Evolutionary conservation across 495 filamentous ascomycete genomes (phyloP).

Genomic region (Penicillium angulare): DNA sequence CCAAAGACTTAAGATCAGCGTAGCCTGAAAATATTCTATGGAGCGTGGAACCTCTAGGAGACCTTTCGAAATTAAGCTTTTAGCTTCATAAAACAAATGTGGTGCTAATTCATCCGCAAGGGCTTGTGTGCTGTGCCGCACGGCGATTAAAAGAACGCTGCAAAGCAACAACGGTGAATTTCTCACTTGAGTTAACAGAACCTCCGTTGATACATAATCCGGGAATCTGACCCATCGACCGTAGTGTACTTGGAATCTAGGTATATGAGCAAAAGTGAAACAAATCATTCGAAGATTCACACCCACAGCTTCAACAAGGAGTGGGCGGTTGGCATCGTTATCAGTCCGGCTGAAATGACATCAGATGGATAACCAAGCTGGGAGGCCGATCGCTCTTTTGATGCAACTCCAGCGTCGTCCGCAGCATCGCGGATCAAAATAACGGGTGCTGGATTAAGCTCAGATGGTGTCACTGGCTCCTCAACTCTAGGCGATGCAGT

Average conservation of each 20-base stretch:
- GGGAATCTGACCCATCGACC: slow-evolving; percentile 3
- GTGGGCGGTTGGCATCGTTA: neutral
- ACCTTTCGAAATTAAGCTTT: neutral
- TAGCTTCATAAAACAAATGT: neutral
- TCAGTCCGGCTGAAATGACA: slow-evolving; percentile 2
- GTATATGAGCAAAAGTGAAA: neutral
- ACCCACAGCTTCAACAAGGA: neutral
- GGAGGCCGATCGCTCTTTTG: neutral
- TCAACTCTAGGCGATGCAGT: neutral
- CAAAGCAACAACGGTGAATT: slow-evolving; percentile 1
- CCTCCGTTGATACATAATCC: neutral
- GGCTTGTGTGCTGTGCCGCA: slow-evolving; percentile 2
- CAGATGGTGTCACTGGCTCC: neutral
- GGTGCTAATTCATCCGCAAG: slow-evolving; percentile 1
- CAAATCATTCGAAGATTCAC: neutral
- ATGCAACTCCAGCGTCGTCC: slow-evolving; percentile 1
- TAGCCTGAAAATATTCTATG: slow-evolving; percentile 1
- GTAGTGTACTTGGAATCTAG: slow-evolving; percentile 1
- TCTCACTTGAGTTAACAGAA: neutral
- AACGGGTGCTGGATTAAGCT: neutral
- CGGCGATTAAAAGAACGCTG: slow-evolving; percentile 1
- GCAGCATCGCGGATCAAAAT: slow-evolving; percentile 3
- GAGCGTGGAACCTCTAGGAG: neutral
- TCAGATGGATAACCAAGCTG: neutral
- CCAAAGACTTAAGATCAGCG: slow-evolving; percentile 1